A percentile compares a stretch with the other conserved stretches of the same genome.
These are phyloP conservation scores for Penicillium frequentans DNA, from an alignment of 2,329 filamentous ascomycete species.

Conservation along the genomic window DNA sequence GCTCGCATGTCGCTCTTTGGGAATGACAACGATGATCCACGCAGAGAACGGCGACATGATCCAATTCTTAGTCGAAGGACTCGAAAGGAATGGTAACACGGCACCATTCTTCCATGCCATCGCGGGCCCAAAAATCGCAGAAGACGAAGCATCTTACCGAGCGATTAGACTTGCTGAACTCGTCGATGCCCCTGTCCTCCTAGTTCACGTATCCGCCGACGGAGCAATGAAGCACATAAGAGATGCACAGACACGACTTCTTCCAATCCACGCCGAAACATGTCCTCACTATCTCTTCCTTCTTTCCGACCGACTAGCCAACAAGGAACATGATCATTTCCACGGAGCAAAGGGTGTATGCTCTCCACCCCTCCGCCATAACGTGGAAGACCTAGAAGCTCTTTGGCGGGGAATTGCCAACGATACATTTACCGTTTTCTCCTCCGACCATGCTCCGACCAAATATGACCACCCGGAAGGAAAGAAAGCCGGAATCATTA, in stretches of 20 bases:
- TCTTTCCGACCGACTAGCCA: neutral
- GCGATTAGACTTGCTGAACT: slow-evolving; percentile 3
- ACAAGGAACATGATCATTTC: neutral
- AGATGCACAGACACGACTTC: neutral
- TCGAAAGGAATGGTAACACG: neutral
- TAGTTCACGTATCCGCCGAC: slow-evolving; percentile 3
- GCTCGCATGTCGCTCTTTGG: neutral
- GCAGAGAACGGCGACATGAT: slow-evolving; percentile 7
- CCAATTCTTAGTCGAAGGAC: neutral
- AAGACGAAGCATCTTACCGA: slow-evolving; percentile 3
- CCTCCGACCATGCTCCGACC: slow-evolving; percentile 1
- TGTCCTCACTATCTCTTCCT: slow-evolving; percentile 6
- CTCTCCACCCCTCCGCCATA: slow-evolving; percentile 2
- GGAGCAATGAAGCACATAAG: slow-evolving; percentile 2
- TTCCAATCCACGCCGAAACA: slow-evolving; percentile 4
- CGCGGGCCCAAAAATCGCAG: neutral
- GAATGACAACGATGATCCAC: slow-evolving; percentile 7
- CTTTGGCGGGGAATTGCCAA: neutral
- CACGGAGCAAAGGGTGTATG: slow-evolving; percentile 3
- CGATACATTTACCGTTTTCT: slow-evolving; percentile 4
- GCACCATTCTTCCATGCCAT: slow-evolving; percentile 2
- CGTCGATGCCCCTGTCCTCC: neutral
- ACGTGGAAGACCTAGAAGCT: neutral
- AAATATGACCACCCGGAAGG: slow-evolving; percentile 1
- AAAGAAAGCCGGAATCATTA: slow-evolving; percentile 1